Evolutionary conservation across 2,329 filamentous ascomycete species (phyloP), one percentile per base, ranked within the genome.

Genomic region (Paecilomyces variotii): DNA sequence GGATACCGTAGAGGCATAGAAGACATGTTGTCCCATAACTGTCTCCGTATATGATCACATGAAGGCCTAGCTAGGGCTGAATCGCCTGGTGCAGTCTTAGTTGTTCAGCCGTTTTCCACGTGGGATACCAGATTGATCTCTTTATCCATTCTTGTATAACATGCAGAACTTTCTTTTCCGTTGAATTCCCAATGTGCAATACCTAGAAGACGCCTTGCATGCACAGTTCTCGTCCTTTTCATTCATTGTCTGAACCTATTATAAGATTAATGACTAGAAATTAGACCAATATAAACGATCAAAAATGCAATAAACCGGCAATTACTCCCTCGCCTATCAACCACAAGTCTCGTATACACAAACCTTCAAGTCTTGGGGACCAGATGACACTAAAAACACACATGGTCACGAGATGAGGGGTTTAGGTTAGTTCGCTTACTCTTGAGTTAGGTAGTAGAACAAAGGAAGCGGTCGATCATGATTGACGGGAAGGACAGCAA

Each of bases 1-100:
- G 60, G 83, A 86, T 68, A 78, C 72, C 55, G 81, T 72, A n/a
- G 74, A 74, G 25, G 59, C 57, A 49, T 59, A 45, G 53, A 25
- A 19, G 53, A 10, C 11, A 34, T 27, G 4, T 25, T 19, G 14
- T 45, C 39, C 32, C 14, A 9, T 24, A 19, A 19, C 19, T 19
- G 19, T 19, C 19, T 45, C n/a, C 39, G 19, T 45, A 45, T 45
- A 45, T 45, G 5, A 45, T 45, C 39, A 45, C n/a, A 45, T 19
- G 39, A 45, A n/a, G 39, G n/a, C 39, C 39, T 9, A 45, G 7
- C 1, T 14, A 45, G n/a, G 7, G 39, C 39, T 12, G 14, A 12
- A 34, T 34, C 10, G 32, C 32, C 32, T 2, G 32, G 32, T 34
- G 32, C 32, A 34, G 19, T 19, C 19, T 19, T 19, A 19, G 19